Evolutionary conservation across 805 yeast genomes (phyloP).

Genomic region (Starmerella potacharoeniae): DNA sequence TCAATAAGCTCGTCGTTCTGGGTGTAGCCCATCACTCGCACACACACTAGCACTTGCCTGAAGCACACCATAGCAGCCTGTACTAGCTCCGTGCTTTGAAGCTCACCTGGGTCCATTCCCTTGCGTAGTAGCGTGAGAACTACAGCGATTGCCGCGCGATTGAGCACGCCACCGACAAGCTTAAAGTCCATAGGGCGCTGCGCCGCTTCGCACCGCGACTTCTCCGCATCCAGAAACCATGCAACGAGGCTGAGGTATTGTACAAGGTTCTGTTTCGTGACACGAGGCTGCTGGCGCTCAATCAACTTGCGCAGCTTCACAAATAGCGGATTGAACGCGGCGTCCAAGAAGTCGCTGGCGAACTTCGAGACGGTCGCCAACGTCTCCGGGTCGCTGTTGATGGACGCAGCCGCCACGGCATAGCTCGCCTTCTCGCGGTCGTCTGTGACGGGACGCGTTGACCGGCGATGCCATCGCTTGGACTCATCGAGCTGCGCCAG

Average conservation of each 20-base stretch:
- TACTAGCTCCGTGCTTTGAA: slow-evolving; percentile 43
- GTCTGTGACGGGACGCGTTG: slow-evolving; percentile 22
- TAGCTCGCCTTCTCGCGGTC: slow-evolving; percentile 22
- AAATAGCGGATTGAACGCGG: slow-evolving; percentile 61
- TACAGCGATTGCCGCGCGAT: slow-evolving; percentile 49
- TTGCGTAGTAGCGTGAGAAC: slow-evolving; percentile 35
- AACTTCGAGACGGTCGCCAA: slow-evolving; percentile 33
- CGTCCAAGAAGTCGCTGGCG: slow-evolving; percentile 51
- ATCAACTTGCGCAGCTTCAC: slow-evolving; percentile 39
- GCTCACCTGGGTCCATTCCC: slow-evolving; percentile 27
- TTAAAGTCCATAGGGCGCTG: slow-evolving; percentile 26
- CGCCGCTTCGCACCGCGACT: slow-evolving; percentile 27
- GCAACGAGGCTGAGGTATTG: slow-evolving; percentile 50
- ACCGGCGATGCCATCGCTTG: slow-evolving; percentile 48
- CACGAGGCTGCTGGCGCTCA: slow-evolving; percentile 32
- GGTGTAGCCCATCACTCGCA: slow-evolving; percentile 34
- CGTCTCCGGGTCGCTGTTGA: slow-evolving; percentile 23
- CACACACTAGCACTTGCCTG: slow-evolving; percentile 44
- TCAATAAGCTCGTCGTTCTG: slow-evolving; percentile 38
- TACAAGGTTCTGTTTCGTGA: slow-evolving; percentile 24
- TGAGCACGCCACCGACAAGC: slow-evolving; percentile 36
- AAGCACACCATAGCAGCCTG: slow-evolving; percentile 63
- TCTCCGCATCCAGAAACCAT: slow-evolving; percentile 68
- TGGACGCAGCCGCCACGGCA: slow-evolving; percentile 5
- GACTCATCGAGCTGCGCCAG: slow-evolving; percentile 54